phyloP scores from a whole-genome alignment of 2,329 filamentous ascomycete species.

The Zalaria sp. region DNA sequence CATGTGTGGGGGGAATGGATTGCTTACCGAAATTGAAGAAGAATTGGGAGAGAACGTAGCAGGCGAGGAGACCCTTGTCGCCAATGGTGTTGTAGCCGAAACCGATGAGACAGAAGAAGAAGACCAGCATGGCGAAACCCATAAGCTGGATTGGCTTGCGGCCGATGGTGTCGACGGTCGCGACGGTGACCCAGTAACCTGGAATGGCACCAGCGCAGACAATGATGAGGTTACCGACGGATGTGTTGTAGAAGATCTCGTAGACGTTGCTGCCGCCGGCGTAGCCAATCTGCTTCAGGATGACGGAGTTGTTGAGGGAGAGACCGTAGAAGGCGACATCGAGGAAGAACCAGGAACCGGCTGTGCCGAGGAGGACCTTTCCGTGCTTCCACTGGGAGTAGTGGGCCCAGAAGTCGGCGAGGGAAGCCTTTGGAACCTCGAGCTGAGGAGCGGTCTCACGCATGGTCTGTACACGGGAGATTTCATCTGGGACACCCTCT shows the following conservation, averaged over 20 bases:
- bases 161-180: constrained; percentile 57
- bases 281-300: constrained; percentile 59
- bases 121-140: constrained; percentile 32
- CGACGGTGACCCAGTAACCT: constrained; percentile 70
- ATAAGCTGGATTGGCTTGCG: constrained; percentile 64
- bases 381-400: constrained; percentile 59
- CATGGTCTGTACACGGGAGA: constrained; percentile 46
- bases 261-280: constrained; percentile 53
- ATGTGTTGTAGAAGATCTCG: constrained; percentile 56
- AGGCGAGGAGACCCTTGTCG: constrained; percentile 26
- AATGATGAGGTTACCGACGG: constrained; percentile 65
- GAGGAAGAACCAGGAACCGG: constrained; percentile 73
- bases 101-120: constrained; percentile 35
- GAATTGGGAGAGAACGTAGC: constrained; percentile 35
- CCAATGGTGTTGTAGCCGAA: constrained; percentile 33
- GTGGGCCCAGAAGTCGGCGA: constrained; percentile 55
- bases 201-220: constrained; percentile 67
- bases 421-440: constrained; percentile 55
- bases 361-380: constrained; percentile 61
- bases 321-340: constrained; percentile 47
- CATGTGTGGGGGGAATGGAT: not conserved
- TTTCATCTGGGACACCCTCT: constrained; percentile 52
- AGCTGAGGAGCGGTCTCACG: constrained; percentile 40
- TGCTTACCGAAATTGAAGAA: constrained; percentile 35
- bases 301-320: constrained; percentile 61